phyloP scores from a whole-genome alignment of 2,329 filamentous ascomycete genomes.

The Fonsecaea monophora region DNA sequence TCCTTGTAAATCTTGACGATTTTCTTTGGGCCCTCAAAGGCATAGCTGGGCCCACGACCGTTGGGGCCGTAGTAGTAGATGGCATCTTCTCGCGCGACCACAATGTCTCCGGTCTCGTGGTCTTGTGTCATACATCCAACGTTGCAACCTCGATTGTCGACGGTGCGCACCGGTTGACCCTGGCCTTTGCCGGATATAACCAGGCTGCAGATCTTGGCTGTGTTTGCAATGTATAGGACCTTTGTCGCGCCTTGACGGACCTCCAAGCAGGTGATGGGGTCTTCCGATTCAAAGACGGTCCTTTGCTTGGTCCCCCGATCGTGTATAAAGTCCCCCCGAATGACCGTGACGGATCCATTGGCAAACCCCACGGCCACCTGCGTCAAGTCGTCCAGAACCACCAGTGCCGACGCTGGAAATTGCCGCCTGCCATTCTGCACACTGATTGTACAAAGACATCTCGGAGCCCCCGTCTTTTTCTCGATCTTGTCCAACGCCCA shows the following conservation, averaged over 20 bases:
- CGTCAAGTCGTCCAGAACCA: constrained; percentile 83
- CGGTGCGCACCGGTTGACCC: constrained; percentile 82
- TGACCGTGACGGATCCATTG: constrained; percentile 91
- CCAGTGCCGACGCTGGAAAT: constrained; percentile 93
- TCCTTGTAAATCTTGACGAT: constrained; percentile 79
- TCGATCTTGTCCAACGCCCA: constrained; percentile 94
- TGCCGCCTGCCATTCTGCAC: constrained; percentile 90
- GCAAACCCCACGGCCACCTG: constrained; percentile 95
- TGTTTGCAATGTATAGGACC: constrained; percentile 90
- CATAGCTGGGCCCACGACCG: constrained; percentile 84
- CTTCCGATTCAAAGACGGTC: constrained; percentile 94
- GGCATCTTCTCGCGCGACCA: constrained; percentile 93
- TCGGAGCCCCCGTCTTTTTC: constrained; percentile 89
- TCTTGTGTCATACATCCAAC: constrained; percentile 96
- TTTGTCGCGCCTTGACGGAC: constrained; percentile 70
- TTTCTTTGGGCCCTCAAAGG: constrained; percentile 90
- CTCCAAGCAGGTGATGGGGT: constrained; percentile 91
- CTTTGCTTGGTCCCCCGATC: constrained; percentile 93
- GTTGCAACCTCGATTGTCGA: constrained; percentile 88
- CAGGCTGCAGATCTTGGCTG: constrained; percentile 82
- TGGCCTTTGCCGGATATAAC: constrained; percentile 87
- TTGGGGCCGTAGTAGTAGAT: constrained; percentile 91
- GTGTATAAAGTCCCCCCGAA: constrained; percentile 92
- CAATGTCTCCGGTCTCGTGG: constrained; percentile 77
- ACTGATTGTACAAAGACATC: constrained; percentile 82